Evolutionary conservation across 192 early-diverging fungal species (phyloP).

Genomic region (Gryganskiella cystojenkinii): DNA sequence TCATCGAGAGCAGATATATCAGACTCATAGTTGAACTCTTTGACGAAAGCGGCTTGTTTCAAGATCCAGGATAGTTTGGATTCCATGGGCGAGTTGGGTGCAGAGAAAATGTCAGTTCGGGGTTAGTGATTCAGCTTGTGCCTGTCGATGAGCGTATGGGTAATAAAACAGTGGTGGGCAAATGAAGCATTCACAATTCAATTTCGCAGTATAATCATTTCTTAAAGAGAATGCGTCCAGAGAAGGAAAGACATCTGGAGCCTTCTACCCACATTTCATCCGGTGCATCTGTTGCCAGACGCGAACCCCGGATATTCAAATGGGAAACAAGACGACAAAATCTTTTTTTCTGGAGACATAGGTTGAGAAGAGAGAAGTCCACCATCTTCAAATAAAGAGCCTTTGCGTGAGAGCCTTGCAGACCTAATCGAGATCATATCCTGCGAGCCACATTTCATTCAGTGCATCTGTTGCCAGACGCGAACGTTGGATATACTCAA

Average conservation of each 20-base stretch:
- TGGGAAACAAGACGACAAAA: slow-evolving; percentile 27
- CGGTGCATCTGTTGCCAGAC: slow-evolving; percentile 28
- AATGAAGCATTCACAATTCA: neutral
- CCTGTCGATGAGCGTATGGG: neutral
- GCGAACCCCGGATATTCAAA: slow-evolving; percentile 36
- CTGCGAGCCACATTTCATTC: slow-evolving; percentile 33
- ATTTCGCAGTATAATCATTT: slow-evolving; percentile 11
- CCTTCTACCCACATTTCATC: slow-evolving; percentile 34
- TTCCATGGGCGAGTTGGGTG: neutral
- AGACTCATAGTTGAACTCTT: neutral
- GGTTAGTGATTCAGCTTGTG: neutral
- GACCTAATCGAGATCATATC: slow-evolving; percentile 28
- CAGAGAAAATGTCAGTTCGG: neutral
- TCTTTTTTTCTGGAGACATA: slow-evolving; percentile 10
- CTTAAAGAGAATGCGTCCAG: slow-evolving; percentile 5
- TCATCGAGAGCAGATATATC: neutral
- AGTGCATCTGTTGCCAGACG: slow-evolving; percentile 37
- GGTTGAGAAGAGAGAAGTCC: slow-evolving; percentile 6
- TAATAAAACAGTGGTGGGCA: neutral
- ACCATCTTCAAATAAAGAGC: slow-evolving; percentile 14
- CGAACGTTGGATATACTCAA: slow-evolving; percentile 35
- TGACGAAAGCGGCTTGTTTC: neutral
- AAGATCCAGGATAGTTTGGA: slow-evolving; percentile 7
- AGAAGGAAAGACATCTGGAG: slow-evolving; percentile 12
- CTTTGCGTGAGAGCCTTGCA: slow-evolving; percentile 17